Evolutionary conservation across 2,329 filamentous ascomycete genomes (phyloP), one percentile per base, ranked within the genome.

Genomic region (Colletotrichum sp.): DNA sequence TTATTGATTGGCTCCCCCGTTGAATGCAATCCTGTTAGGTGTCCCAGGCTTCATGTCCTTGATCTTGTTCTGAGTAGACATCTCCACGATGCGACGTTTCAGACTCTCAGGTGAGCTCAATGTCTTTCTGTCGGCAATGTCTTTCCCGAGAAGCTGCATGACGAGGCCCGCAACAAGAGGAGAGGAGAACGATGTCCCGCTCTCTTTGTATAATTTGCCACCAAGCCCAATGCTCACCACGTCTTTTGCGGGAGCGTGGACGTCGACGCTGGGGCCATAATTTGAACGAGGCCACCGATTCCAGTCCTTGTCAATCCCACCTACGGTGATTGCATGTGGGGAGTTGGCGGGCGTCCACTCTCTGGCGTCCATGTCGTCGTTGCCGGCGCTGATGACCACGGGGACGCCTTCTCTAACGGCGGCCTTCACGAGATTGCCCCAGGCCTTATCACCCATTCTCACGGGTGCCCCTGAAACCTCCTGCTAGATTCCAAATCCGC

Each of bases 341-440:
- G 85, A 84, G 0, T 85, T 87, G 2, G 87, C 88, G 1, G 89
- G 88, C 0, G 88, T 90, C 54, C 78, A 82, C 74, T 81, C 79
- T 6, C 78, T 47, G 27, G 77, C 77, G 12, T 57, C 47, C 2
- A 84, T 83, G 69, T 87, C 82, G 65, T 80, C 80, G 78, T 91
- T 91, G 8, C 90, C 90, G 15, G 89, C 88, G 6, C 89, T 88
- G 1, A 89, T 88, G 36, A 88, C 86, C 3, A 87, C 84, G 66
- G 89, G 84, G 27, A 92, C 81, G 24, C 89, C 89, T 3, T 79
- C 78, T 24, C 78, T 76, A 76, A 85, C 85, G 58, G 88, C 87
- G 33, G 80, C 82, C 51, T 85, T 82, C 16, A 90, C 84, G 54
- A 88, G 24, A 24, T 24, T 24, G 24, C 24, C 24, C 24, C 24